Percentiles rank a stretch among this genome's conserved stretches.
phyloP scores from a whole-genome alignment of 2,329 filamentous ascomycete species.

The Capronia coronata region DNA sequence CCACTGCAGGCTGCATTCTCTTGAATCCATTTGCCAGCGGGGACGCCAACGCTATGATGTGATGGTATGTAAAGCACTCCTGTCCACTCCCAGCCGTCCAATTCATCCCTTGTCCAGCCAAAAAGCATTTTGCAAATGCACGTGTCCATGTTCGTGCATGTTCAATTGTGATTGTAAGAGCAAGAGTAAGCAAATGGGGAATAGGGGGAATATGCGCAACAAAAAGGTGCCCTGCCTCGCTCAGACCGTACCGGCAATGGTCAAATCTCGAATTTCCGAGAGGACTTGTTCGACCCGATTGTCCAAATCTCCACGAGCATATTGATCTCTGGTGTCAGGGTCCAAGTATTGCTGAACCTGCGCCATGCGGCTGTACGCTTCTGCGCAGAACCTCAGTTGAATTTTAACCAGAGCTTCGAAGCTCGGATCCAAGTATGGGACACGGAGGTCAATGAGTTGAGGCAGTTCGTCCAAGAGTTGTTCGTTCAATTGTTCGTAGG shows the following conservation, averaged over 20 bases:
- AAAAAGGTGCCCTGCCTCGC: background rate
- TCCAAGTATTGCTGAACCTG: constrained; percentile 98
- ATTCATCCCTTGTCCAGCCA: constrained; percentile 12
- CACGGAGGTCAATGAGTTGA: constrained; percentile 90
- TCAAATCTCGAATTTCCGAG: constrained; percentile 93
- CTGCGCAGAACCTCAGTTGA: constrained; percentile 92
- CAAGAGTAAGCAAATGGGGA: background rate
- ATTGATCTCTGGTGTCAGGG: constrained; percentile 90
- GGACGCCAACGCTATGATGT: constrained; percentile 21
- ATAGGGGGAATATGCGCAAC: background rate
- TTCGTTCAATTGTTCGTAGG: constrained; percentile 95
- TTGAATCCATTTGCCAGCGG: background rate
- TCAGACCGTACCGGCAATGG: constrained; percentile 70
- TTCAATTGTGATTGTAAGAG: constrained; percentile 3
- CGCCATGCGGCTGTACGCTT: constrained; percentile 95
- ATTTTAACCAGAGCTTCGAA: constrained; percentile 99
- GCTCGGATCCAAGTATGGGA: constrained; percentile 92
- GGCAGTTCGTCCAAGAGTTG: constrained; percentile 89
- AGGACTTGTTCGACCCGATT: constrained; percentile 88
- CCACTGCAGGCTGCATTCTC: background rate
- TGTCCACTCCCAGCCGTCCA: background rate
- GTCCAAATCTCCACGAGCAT: constrained; percentile 87
- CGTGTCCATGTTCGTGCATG: background rate
- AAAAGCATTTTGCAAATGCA: background rate
- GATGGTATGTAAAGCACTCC: constrained; percentile 8